Base-by-base conservation (phyloP, 2,329 filamentous ascomycete species). In the Xylaria hypoxylon region DNA sequence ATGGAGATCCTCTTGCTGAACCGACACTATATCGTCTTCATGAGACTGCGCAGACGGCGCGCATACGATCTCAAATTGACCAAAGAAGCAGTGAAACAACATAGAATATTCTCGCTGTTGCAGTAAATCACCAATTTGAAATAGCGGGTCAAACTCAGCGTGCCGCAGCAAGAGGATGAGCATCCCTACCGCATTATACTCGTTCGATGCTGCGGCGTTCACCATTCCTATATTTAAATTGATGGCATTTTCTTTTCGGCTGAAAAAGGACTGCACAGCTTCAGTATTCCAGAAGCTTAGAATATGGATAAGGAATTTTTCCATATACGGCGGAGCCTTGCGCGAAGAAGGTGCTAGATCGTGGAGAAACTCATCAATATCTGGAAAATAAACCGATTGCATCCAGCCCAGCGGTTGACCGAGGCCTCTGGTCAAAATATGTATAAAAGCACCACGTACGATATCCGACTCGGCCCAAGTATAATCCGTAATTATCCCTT, bases 401-500 rank as follows among this genome's bases (percentile, higher is more conserved):
- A 7, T 2, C 15, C 4, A n/a, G 8, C 7, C 5, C 7, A 19
- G 2, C 5, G 19, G 5, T 6, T 33, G 11, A 24, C 5, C 13
- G 35, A 24, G 13, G 24, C 13, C 8, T n/a, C 15, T 40, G 10
- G 13, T 19, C 5, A 35, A 5, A 6, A 65, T 11, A 8, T 60
- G 33, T 22, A 0, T n/a, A 15, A 61, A 15, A 11, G 38, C 33
- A 17, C 33, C 13, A 24, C 19, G 17, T 38, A 47, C 10, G 38
- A 61, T 10, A 24, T 24, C 22, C 3, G 15, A 22, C n/a, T 65
- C 38, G 17, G 13, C 24, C 5, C 24, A 6, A 2, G 44, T 47
- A 52, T 65, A 65, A 33, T 61, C 33, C 3, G 63, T 57, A 2
- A 17, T 13, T 15, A 65, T 24, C 2, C 5, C 1, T 38, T 57